A percentile compares a stretch with the other conserved stretches of the same genome.
Evolutionary conservation across 768 basidiomycete species (phyloP).

Genomic region (Rhodosporidiobolus sp.): DNA sequence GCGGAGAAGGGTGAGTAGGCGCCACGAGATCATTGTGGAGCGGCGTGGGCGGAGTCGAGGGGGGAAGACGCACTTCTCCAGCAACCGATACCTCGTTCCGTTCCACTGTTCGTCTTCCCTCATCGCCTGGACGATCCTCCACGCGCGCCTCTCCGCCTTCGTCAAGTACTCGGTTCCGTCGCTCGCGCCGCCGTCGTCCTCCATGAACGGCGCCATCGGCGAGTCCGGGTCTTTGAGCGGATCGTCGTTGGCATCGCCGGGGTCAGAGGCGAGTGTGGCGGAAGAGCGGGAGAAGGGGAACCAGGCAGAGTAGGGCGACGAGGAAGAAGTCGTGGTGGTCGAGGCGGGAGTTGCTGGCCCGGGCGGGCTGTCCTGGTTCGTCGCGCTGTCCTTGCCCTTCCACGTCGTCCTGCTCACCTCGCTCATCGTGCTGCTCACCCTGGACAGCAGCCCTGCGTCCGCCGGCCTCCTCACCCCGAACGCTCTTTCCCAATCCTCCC

Average conservation of each 20-base stretch:
- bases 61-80: slow-evolving; percentile 18
- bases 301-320: neutral
- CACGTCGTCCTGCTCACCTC: neutral
- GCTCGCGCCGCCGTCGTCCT: slow-evolving; percentile 22
- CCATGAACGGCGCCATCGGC: neutral
- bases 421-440: neutral
- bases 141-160: slow-evolving; percentile 14
- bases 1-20: neutral
- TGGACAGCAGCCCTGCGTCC: neutral
- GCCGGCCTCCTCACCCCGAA: neutral
- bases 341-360: neutral
- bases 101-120: slow-evolving; percentile 15
- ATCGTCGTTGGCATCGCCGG: neutral
- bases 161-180: slow-evolving; percentile 32
- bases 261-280: neutral
- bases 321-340: neutral
- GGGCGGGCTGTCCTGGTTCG: neutral
- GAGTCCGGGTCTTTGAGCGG: neutral
- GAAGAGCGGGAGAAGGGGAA: neutral
- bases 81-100: slow-evolving; percentile 18
- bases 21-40: neutral
- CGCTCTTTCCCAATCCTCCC: slow-evolving; percentile 19
- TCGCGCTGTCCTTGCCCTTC: neutral
- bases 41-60: neutral
- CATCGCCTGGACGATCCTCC: slow-evolving; percentile 29